Percentiles rank a stretch among this genome's conserved stretches.
Evolutionary conservation across 2,329 filamentous ascomycete genomes (phyloP).

Genomic region (Hawksworthiomyces lignivorus): DNA sequence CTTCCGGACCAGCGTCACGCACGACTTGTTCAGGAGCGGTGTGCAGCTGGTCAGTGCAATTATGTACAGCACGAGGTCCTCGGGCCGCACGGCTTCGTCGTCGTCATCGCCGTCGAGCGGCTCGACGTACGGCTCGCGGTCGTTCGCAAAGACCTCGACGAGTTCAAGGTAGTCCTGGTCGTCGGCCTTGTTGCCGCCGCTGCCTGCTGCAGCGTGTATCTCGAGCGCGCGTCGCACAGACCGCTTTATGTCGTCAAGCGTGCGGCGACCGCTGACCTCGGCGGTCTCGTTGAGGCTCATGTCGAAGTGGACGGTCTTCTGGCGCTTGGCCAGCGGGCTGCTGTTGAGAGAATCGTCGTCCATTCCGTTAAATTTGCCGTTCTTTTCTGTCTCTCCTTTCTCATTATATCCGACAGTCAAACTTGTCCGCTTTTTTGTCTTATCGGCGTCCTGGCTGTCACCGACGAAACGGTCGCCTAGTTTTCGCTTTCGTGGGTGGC

Average conservation of each 20-base stretch:
- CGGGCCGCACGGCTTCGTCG: slow-evolving; percentile 38
- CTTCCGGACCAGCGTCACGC: slow-evolving; percentile 49
- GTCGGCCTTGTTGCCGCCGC: slow-evolving; percentile 4
- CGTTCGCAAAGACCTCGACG: slow-evolving; percentile 50
- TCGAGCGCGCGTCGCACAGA: slow-evolving; percentile 50
- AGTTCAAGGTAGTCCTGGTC: slow-evolving; percentile 55
- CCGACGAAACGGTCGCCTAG: slow-evolving; percentile 6
- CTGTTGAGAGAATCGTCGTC: slow-evolving; percentile 1
- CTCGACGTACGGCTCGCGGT: slow-evolving; percentile 31
- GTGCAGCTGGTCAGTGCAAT: slow-evolving; percentile 55
- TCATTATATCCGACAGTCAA: neutral
- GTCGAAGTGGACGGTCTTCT: slow-evolving; percentile 50
- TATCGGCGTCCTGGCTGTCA: slow-evolving; percentile 2
- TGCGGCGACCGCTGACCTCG: slow-evolving; percentile 44
- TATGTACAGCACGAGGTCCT: slow-evolving; percentile 53
- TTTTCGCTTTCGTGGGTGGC: slow-evolving; percentile 8
- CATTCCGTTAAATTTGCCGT: neutral
- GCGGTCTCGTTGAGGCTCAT: slow-evolving; percentile 49
- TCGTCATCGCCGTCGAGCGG: slow-evolving; percentile 36
- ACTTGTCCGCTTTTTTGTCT: neutral
- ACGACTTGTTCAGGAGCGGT: slow-evolving; percentile 52
- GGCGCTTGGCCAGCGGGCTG: slow-evolving; percentile 46
- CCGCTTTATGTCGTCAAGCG: slow-evolving; percentile 47
- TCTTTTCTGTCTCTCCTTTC: neutral
- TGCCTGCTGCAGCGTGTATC: slow-evolving; percentile 45